A percentile compares a stretch with the other conserved stretches of the same genome.
phyloP scores from a whole-genome alignment of 2,329 filamentous ascomycete genomes.

The Colletotrichum lupini region DNA sequence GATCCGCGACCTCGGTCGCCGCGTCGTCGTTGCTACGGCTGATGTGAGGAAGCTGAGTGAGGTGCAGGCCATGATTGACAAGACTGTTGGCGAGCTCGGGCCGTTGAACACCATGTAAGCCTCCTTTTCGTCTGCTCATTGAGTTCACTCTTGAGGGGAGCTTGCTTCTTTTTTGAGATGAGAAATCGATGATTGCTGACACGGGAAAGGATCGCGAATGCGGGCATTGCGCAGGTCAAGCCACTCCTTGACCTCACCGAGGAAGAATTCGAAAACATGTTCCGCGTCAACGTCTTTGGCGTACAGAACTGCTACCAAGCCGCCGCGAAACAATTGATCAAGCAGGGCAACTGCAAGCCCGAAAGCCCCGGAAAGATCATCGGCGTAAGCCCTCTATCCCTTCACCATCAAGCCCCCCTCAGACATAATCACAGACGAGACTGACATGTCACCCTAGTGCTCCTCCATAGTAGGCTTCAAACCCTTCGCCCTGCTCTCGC shows the following conservation, averaged over 20 bases:
- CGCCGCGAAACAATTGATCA: slow-evolving; percentile 74
- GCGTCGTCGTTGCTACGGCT: slow-evolving; percentile 65
- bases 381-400: slow-evolving; percentile 48
- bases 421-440: not conserved
- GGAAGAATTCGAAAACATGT: slow-evolving; percentile 67
- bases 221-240: slow-evolving; percentile 70
- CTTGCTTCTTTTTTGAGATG: slow-evolving; percentile 34
- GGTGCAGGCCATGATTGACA: slow-evolving; percentile 62
- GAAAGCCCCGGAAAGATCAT: slow-evolving; percentile 48
- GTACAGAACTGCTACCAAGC: slow-evolving; percentile 73
- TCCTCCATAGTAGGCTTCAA: slow-evolving; percentile 69
- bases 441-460: not conserved
- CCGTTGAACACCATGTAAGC: slow-evolving; percentile 53
- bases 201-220: slow-evolving; percentile 63
- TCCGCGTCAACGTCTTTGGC: slow-evolving; percentile 73
- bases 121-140: not conserved
- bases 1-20: slow-evolving; percentile 62
- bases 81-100: slow-evolving; percentile 63
- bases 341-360: slow-evolving; percentile 58
- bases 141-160: not conserved
- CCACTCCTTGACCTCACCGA: slow-evolving; percentile 65
- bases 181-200: slow-evolving; percentile 45
- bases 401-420: not conserved
- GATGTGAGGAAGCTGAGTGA: slow-evolving; percentile 69
- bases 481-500: slow-evolving; percentile 66